These are phyloP conservation scores for Rutstroemia sp. DNA, from an alignment of 2,329 filamentous ascomycete species.

Conservation along the genomic window DNA sequence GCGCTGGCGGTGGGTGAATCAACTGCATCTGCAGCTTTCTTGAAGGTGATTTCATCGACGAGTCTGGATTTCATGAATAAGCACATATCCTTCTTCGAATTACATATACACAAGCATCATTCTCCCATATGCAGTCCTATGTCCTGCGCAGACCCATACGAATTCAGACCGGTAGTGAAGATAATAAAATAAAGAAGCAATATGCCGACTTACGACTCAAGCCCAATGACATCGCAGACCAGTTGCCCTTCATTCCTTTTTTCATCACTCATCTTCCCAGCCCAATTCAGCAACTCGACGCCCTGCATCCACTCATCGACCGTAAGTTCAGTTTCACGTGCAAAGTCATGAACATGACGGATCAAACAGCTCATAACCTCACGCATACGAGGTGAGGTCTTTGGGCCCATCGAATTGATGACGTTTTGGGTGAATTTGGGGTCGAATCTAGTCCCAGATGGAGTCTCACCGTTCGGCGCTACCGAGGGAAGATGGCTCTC, in stretches of 20 bases:
- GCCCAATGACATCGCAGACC: conserved; percentile 54
- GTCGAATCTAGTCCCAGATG: conserved; percentile 29
- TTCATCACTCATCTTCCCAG: conserved; percentile 54
- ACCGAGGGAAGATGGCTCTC: no score
- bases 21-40: conserved; percentile 25
- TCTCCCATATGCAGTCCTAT: background rate
- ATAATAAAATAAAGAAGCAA: background rate
- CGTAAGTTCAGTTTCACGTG: conserved; percentile 49
- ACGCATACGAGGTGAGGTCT: conserved; percentile 48
- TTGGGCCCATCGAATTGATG: conserved; percentile 54
- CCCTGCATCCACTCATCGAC: conserved; percentile 52
- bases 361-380: conserved; percentile 48
- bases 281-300: conserved; percentile 51
- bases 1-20: conserved; percentile 44
- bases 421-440: conserved; percentile 54
- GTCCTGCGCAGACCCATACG: no score
- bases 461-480: background rate
- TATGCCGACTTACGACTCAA: conserved; percentile 43
- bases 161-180: background rate
- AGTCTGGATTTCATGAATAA: conserved; percentile 30
- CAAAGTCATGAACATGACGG: conserved; percentile 51
- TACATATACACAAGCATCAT: background rate
- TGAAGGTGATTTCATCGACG: conserved; percentile 30
- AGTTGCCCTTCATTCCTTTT: conserved; percentile 58
- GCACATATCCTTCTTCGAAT: background rate